These are phyloP conservation scores for Phytophthora ramorum DNA, from an alignment of 352 stramenopile species.

Conservation along the genomic window DNA sequence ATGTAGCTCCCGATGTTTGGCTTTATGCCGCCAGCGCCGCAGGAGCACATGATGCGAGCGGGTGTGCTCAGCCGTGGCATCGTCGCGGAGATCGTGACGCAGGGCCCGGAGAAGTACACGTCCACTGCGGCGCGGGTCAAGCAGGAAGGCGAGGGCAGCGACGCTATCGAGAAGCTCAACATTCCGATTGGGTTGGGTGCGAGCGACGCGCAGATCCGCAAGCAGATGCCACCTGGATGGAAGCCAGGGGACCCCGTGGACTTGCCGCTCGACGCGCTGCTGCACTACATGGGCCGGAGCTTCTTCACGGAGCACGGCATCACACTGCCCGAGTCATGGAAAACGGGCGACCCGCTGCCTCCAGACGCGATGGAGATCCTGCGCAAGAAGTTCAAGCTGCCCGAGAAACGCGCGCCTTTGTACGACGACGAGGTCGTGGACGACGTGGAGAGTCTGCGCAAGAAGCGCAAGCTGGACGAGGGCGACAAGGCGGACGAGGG, in stretches of 20 bases:
- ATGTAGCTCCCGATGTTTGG: slow-evolving; percentile 86
- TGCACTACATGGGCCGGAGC: slow-evolving; percentile 82
- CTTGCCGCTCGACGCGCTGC: slow-evolving; percentile 73
- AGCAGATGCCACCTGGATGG: slow-evolving; percentile 82
- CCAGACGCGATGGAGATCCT: slow-evolving; percentile 78
- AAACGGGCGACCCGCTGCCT: slow-evolving; percentile 71
- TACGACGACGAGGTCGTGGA: slow-evolving; percentile 84
- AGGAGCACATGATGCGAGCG: slow-evolving; percentile 87
- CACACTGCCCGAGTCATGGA: slow-evolving; percentile 72
- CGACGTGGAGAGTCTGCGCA: slow-evolving; percentile 67
- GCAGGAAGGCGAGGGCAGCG: slow-evolving; percentile 29
- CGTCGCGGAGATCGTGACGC: slow-evolving; percentile 81
- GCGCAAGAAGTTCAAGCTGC: slow-evolving; percentile 83
- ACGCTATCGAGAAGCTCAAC: slow-evolving; percentile 51
- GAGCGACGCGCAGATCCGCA: slow-evolving; percentile 74
- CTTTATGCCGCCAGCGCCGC: slow-evolving; percentile 84
- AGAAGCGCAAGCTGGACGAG: slow-evolving; percentile 71
- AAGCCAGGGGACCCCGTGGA: slow-evolving; percentile 84
- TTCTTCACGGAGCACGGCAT: slow-evolving; percentile 84
- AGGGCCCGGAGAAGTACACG: slow-evolving; percentile 72
- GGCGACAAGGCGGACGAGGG: slow-evolving; percentile 43
- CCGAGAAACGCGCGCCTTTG: slow-evolving; percentile 67
- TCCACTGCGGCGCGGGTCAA: slow-evolving; percentile 48
- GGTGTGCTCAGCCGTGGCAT: slow-evolving; percentile 84
- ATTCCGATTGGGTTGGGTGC: slow-evolving; percentile 75